Conservation (phyloP, 306 rosid genomes). For the Cyamopsis tetragonoloba region DNA sequence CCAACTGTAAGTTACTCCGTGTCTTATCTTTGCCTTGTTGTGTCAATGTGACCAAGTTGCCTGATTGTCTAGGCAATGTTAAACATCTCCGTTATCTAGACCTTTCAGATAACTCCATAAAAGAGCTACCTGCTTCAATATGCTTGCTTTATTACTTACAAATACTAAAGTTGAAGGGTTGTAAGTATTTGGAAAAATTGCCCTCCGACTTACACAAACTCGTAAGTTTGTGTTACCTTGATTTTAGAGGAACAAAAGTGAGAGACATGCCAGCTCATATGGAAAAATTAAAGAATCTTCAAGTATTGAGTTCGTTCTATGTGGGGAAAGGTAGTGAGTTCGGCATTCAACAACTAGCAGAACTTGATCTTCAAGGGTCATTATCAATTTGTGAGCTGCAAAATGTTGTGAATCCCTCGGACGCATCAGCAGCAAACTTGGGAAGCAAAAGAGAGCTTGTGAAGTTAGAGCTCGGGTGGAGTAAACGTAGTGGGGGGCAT, state of each 20-base stretch:
- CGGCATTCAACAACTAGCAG: background rate
- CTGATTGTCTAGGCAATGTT: background rate
- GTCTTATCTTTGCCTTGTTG: background rate
- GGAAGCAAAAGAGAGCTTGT: background rate
- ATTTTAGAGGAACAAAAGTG: background rate
- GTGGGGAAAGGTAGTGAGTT: background rate
- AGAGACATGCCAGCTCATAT: background rate
- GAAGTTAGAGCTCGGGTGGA: conserved; percentile 15
- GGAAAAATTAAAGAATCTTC: background rate
- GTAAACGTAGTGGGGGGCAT: too few species aligned
- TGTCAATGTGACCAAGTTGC: background rate
- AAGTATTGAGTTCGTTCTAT: conserved; percentile 3
- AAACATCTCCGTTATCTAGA: background rate
- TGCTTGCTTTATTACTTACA: conserved; percentile 6
- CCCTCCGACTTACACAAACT: background rate
- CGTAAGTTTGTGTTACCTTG: background rate
- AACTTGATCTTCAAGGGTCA: background rate
- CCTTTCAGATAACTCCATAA: background rate
- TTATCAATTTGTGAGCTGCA: conserved; percentile 5
- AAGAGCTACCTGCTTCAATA: background rate
- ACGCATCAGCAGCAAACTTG: background rate
- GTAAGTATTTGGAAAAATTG: background rate
- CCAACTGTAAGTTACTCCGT: background rate
- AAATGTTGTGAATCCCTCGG: background rate
- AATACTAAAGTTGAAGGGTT: background rate